phyloP scores from a whole-genome alignment of 2,329 filamentous ascomycete species.

The Xylariaceae sp. region DNA sequence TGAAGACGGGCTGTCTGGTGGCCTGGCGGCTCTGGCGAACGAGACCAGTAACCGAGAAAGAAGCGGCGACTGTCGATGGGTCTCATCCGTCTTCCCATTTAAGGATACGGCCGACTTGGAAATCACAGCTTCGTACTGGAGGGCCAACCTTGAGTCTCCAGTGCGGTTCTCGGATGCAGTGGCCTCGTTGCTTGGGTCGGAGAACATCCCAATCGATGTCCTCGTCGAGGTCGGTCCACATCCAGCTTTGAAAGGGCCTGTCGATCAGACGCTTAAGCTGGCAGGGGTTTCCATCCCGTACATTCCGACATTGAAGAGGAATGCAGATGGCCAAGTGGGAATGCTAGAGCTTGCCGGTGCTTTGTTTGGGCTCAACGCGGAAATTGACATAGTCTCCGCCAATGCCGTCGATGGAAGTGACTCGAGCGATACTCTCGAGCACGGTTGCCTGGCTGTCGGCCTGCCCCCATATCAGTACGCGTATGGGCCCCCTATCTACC shows the following conservation, averaged over 20 bases:
- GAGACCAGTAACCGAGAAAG: too few relatives aligned
- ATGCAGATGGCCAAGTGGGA: not conserved
- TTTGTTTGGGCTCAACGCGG: not conserved
- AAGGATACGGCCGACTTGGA: not conserved
- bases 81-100: not conserved
- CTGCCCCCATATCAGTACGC: conserved; percentile 5
- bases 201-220: not conserved
- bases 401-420: conserved; percentile 1
- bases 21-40: too few relatives aligned
- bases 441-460: conserved; percentile 2
- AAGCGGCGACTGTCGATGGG: too few relatives aligned
- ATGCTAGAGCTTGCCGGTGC: not conserved
- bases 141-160: conserved; percentile 9
- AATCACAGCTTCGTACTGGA: conserved; percentile 3
- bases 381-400: not conserved
- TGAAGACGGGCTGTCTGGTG: too few relatives aligned
- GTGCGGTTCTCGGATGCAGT: conserved; percentile 9
- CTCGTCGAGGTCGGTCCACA: conserved; percentile 7
- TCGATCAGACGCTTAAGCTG: not conserved
- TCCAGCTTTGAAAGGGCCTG: conserved; percentile 1
- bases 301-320: not conserved
- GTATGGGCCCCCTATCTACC: conserved; percentile 5
- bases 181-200: not conserved
- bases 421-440: not conserved
- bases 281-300: not conserved